These are phyloP conservation scores for Fragaria vesca DNA, from an alignment of 306 rosid genomes.

Conservation along the genomic window DNA sequence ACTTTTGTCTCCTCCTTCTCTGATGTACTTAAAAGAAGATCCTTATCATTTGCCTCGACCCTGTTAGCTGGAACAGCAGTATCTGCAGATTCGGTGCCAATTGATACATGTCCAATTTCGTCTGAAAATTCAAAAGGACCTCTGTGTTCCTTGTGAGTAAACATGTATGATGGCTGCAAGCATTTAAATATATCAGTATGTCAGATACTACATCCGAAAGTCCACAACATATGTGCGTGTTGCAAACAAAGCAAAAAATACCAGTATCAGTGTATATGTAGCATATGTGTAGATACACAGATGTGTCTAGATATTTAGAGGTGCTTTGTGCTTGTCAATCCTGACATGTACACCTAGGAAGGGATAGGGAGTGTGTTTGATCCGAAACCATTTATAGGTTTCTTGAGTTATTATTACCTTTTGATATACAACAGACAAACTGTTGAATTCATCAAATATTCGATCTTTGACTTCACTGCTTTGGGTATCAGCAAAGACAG, in stretches of 20 bases:
- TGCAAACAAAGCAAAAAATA: background rate
- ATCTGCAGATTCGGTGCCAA: conserved; percentile 62
- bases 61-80: conserved; percentile 77
- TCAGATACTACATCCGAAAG: conserved; percentile 3
- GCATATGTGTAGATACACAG: background rate
- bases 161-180: conserved; percentile 99
- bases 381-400: conserved; percentile 11
- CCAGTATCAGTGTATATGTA: background rate
- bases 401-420: conserved; percentile 50
- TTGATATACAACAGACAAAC: conserved; percentile 90
- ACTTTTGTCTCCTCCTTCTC: conserved; percentile 84
- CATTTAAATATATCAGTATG: conserved; percentile 25
- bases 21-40: conserved; percentile 80
- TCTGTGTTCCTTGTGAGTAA: conserved; percentile 92
- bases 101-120: conserved; percentile 78
- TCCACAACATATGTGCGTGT: conserved; percentile 8
- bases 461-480: conserved; percentile 99
- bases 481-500: conserved; percentile 99
- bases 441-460: conserved; percentile 95
- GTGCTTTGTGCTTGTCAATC: background rate
- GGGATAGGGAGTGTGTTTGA: conserved; percentile 1
- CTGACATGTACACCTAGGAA: background rate
- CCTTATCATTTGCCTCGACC: conserved; percentile 95
- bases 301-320: background rate
- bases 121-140: conserved; percentile 93